Evolutionary conservation across 2,329 filamentous ascomycete species (phyloP).

Genomic region (Stagonosporopsis cucurbitacearum): DNA sequence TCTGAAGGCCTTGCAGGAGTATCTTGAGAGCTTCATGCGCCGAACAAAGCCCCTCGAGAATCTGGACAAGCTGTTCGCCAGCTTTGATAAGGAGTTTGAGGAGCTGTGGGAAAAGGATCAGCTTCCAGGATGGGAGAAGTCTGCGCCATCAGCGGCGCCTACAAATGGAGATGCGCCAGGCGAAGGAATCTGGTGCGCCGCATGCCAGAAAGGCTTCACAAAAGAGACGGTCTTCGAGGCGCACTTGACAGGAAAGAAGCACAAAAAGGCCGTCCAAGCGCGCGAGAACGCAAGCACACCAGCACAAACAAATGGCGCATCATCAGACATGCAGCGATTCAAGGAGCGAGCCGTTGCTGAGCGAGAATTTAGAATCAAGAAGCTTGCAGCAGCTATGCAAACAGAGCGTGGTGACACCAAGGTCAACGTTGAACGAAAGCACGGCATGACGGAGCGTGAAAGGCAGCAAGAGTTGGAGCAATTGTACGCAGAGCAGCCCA

Average conservation of each 20-base stretch:
- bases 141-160: constrained; percentile 47
- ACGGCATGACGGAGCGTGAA: constrained; percentile 97
- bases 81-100: constrained; percentile 84
- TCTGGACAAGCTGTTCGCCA: constrained; percentile 75
- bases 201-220: constrained; percentile 93
- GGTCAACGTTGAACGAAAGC: constrained; percentile 93
- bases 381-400: constrained; percentile 81
- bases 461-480: constrained; percentile 93
- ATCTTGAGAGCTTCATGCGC: constrained; percentile 87
- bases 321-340: constrained; percentile 50
- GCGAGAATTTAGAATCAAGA: constrained; percentile 82
- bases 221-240: constrained; percentile 94
- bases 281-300: constrained; percentile 52
- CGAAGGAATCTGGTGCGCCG: constrained; percentile 84
- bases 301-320: constrained; percentile 26
- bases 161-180: constrained; percentile 58
- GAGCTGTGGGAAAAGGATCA: constrained; percentile 80
- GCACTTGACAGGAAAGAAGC: constrained; percentile 90
- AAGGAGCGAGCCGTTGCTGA: constrained; percentile 93
- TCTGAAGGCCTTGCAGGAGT: constrained; percentile 77
- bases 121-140: constrained; percentile 77
- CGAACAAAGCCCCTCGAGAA: constrained; percentile 86
- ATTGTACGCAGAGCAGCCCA: constrained; percentile 69
- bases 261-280: constrained; percentile 75
- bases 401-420: constrained; percentile 87